Conservation (phyloP, 2,329 filamentous ascomycete species). For the Sclerotinia nivalis region DNA sequence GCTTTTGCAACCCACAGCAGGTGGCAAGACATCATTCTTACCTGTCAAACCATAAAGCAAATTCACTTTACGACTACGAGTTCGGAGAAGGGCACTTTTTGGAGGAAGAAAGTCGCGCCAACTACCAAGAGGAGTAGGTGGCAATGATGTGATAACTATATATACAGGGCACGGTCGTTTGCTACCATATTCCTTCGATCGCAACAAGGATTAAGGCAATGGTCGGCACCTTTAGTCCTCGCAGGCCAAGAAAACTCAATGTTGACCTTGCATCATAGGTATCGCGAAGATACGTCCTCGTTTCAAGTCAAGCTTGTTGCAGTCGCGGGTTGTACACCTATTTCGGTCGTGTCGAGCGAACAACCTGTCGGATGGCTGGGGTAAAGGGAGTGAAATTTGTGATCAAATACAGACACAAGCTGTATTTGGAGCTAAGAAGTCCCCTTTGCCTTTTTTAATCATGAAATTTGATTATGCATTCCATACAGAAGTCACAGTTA, state of each 20-base stretch:
- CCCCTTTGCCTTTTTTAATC: neutral
- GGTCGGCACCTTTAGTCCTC: neutral
- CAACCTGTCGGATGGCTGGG: too few species aligned
- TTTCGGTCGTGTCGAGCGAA: neutral
- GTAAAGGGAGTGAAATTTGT: neutral
- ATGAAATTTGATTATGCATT: neutral
- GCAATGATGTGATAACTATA: neutral
- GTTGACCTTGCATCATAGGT: neutral
- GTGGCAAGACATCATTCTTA: neutral
- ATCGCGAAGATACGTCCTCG: neutral
- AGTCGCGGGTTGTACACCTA: neutral
- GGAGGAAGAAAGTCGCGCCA: neutral
- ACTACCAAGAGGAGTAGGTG: neutral
- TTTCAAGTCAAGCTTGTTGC: neutral
- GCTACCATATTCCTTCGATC: neutral
- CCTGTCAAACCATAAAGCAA: neutral
- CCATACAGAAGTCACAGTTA: neutral
- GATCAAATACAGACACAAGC: neutral
- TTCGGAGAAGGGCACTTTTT: neutral
- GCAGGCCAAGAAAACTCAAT: neutral
- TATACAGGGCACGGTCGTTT: neutral
- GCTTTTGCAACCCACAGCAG: neutral
- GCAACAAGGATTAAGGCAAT: neutral
- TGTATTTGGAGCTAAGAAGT: neutral
- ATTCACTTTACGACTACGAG: neutral